phyloP scores from a whole-genome alignment of 169 alveolate genomes.

The Plasmodium coatneyi region DNA sequence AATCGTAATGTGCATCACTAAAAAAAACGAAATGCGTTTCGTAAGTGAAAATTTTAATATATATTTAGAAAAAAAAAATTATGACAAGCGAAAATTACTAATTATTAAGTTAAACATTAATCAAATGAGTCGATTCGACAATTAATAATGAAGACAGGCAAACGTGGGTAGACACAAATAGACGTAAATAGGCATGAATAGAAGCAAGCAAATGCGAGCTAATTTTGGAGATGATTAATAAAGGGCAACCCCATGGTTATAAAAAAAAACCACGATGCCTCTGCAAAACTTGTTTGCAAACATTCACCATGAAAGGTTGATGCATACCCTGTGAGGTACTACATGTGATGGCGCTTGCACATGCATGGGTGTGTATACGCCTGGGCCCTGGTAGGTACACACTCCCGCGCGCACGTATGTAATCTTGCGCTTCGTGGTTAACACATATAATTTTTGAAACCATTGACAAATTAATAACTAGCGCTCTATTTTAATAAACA shows the following conservation, averaged over 20 bases:
- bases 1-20: background rate
- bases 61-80: conserved; percentile 11
- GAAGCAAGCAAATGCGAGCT: background rate
- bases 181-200: background rate
- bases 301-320: background rate
- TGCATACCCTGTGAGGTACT: background rate
- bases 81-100: background rate
- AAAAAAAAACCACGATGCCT: background rate
- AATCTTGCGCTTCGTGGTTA: background rate
- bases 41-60: background rate
- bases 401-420: background rate
- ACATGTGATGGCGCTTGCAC: background rate
- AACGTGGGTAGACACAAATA: background rate
- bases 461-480: background rate
- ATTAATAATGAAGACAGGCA: conserved; percentile 22
- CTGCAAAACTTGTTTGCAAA: conserved; percentile 1
- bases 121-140: background rate
- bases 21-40: background rate
- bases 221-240: background rate
- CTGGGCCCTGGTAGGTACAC: background rate
- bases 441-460: background rate
- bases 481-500: conserved; percentile 1
- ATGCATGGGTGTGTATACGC: background rate
- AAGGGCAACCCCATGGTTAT: background rate
- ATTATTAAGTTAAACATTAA: conserved; percentile 4